These are phyloP conservation scores for Quercus cerris DNA, from an alignment of 306 rosid genomes.

Conservation along the genomic window DNA sequence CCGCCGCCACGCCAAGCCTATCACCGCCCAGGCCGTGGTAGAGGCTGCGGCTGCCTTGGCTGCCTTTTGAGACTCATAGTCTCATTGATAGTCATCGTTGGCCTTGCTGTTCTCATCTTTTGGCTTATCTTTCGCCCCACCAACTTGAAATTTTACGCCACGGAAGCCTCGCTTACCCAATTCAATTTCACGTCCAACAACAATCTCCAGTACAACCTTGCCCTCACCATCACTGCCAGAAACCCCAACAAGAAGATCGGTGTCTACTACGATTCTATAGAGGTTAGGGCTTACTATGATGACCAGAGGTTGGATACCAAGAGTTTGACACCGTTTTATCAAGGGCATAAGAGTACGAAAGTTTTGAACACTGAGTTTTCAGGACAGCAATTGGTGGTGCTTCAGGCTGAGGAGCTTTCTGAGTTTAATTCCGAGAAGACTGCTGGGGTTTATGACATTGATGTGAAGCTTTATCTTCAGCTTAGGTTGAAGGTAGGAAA, in stretches of 20 bases:
- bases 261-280: slow-evolving; percentile 36
- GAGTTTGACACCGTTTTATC: slow-evolving; percentile 16
- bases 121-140: no score
- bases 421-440: background rate
- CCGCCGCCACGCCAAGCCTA: slow-evolving; percentile 46
- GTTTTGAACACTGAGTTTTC: background rate
- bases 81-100: no score
- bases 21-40: slow-evolving; percentile 37
- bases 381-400: background rate
- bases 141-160: no score
- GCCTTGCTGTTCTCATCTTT: no score
- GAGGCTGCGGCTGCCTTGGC: slow-evolving; percentile 27
- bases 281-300: slow-evolving; percentile 29
- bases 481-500: background rate
- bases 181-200: no score
- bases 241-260: slow-evolving; percentile 40
- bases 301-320: slow-evolving; percentile 11
- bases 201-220: slow-evolving; percentile 21
- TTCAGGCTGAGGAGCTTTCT: background rate
- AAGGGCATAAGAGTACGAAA: background rate
- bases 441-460: background rate
- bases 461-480: background rate
- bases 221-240: slow-evolving; percentile 40
- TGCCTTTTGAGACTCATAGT: background rate
- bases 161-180: no score